phyloP scores from a whole-genome alignment of 352 stramenopile species.

The Phytophthora sp. region DNA sequence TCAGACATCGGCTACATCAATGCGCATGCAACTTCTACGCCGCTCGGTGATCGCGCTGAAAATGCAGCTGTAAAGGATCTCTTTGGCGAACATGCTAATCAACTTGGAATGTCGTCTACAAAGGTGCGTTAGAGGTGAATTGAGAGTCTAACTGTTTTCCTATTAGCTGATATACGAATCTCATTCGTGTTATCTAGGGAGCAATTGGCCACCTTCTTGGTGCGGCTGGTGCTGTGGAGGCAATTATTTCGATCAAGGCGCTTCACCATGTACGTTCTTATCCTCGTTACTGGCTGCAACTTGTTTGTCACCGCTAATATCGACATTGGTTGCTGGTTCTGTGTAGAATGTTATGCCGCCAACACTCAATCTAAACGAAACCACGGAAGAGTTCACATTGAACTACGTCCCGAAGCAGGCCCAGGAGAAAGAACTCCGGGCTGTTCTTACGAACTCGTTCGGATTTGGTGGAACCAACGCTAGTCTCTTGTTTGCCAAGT shows the following conservation, averaged over 20 bases:
- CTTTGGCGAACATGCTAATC: conserved; percentile 60
- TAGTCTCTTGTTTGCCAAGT: conserved; percentile 82
- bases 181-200: conserved; percentile 46
- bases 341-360: conserved; percentile 90
- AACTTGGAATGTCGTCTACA: conserved; percentile 80
- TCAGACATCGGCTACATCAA: conserved; percentile 98
- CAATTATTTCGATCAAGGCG: conserved; percentile 94
- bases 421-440: conserved; percentile 75
- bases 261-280: conserved; percentile 78
- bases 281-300: too few species aligned
- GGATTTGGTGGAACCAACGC: conserved; percentile 98
- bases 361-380: conserved; percentile 93
- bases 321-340: background rate
- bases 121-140: conserved; percentile 49
- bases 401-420: conserved; percentile 80
- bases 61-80: conserved; percentile 91
- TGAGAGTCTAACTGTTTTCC: background rate
- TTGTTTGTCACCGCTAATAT: too few species aligned
- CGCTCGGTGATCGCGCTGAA: conserved; percentile 96
- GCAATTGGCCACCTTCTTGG: conserved; percentile 95
- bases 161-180: too few species aligned
- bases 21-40: conserved; percentile 98
- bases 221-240: conserved; percentile 96
- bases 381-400: conserved; percentile 79
- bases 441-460: conserved; percentile 96